These are phyloP conservation scores for Cyanodermella asteris DNA, from an alignment of 2,329 filamentous ascomycete genomes.

Conservation along the genomic window DNA sequence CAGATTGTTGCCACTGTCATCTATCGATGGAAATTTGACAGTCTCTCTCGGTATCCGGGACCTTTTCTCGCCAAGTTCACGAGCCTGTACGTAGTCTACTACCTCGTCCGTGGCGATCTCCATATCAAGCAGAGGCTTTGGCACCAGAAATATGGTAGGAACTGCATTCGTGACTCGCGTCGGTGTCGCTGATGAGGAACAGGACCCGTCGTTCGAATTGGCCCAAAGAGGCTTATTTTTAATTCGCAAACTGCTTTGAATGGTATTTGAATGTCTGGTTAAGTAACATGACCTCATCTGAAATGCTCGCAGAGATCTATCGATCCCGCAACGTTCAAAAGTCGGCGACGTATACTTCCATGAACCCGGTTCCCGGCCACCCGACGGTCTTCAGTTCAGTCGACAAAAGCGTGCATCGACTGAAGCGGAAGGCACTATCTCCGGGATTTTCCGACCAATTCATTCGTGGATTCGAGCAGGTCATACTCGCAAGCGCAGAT, in stretches of 20 bases:
- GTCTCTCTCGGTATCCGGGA: slow-evolving; percentile 41
- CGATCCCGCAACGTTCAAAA: slow-evolving; percentile 27
- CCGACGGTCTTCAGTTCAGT: slow-evolving; percentile 23
- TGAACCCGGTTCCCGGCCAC: slow-evolving; percentile 20
- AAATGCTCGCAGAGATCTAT: slow-evolving; percentile 26
- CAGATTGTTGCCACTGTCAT: background rate
- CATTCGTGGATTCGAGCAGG: slow-evolving; percentile 23
- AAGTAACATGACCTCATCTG: background rate
- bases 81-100: slow-evolving; percentile 17
- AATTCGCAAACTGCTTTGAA: slow-evolving; percentile 8
- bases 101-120: slow-evolving; percentile 10
- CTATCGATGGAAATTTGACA: slow-evolving; percentile 20
- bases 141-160: slow-evolving; percentile 13
- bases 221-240: slow-evolving; percentile 9
- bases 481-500: slow-evolving; percentile 21
- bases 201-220: slow-evolving; percentile 11
- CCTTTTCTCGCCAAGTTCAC: slow-evolving; percentile 41
- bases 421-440: slow-evolving; percentile 23
- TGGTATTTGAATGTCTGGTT: slow-evolving; percentile 5
- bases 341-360: slow-evolving; percentile 25
- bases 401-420: slow-evolving; percentile 22
- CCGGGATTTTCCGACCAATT: slow-evolving; percentile 25
- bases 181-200: background rate
- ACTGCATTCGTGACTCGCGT: no score
- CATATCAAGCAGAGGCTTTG: slow-evolving; percentile 11